Evolutionary conservation across 2,329 filamentous ascomycete genomes (phyloP), one percentile per base, ranked within the genome.

Genomic region (Parafenestella ontariensis): DNA sequence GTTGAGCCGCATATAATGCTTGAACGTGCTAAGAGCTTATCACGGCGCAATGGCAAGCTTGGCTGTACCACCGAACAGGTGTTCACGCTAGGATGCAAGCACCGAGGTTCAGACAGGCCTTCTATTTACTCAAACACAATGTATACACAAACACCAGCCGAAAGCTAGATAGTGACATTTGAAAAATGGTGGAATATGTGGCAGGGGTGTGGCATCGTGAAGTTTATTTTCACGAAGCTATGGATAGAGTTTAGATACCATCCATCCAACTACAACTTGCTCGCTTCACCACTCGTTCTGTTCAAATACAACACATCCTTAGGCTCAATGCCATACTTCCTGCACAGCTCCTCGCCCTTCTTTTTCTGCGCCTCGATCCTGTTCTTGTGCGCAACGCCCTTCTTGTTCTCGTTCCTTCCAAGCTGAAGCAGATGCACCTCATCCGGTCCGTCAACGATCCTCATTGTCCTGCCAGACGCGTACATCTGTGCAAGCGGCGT

Each of bases 401-500:
- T 84, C 76, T 84, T 89, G 75, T 92, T 93, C 83, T 95, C 91
- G 65, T 92, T 92, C 65, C 84, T 82, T 15, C 90, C 91, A 80
- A 95, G 81, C 79, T 95, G 91, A 74, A 91, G 45, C n/a, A 76
- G 18, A 67, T 78, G 95, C 56, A 98, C 95, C 85, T 99, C 95
- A 78, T 99, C 95, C 0, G 95, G 95, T 0, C 95, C 95, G 77
- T 99, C 95, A 0, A 92, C 92, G 65, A 96, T 86, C 57, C 91
- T 84, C 77, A 96, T 82, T 6, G 93, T 96, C 54, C 92, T 83
- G 69, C 92, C 90, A 56, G 84, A 80, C 18, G 91, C 87, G 87
- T 91, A 96, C 86, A 93, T 88, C 36, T 56, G 62, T 3, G 76
- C 93, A 61, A 99, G 81, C 18, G 95, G 95, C 1, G 95, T 98